phyloP scores from a whole-genome alignment of 73 alveolate genomes.

The Uronychia setigera region DNA sequence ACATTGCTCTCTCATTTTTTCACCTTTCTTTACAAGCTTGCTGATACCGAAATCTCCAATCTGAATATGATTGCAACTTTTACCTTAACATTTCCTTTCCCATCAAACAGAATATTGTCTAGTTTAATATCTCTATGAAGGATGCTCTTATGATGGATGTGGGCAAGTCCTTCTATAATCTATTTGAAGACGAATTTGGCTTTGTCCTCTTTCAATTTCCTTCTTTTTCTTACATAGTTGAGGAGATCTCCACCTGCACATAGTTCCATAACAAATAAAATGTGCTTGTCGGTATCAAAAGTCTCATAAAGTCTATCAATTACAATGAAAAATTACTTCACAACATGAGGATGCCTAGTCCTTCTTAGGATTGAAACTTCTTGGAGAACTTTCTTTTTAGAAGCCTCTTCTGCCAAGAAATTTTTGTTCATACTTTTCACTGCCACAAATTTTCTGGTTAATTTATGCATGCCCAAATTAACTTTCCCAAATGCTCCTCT shows the following conservation, averaged over 20 bases:
- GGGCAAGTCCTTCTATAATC: conserved; percentile 52
- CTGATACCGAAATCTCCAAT: conserved; percentile 94
- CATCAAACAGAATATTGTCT: conserved; percentile 79
- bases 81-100: conserved; percentile 61
- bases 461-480: conserved; percentile 77
- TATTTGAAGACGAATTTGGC: conserved; percentile 51
- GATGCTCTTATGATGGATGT: conserved; percentile 29
- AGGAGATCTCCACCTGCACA: conserved; percentile 88
- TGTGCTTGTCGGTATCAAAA: conserved; percentile 86
- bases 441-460: conserved; percentile 84
- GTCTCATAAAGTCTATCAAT: conserved; percentile 44
- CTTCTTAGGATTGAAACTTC: conserved; percentile 60
- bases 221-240: conserved; percentile 64
- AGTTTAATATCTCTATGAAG: conserved; percentile 63
- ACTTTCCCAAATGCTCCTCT: conserved; percentile 95
- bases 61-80: conserved; percentile 53
- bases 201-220: conserved; percentile 56
- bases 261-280: conserved; percentile 94
- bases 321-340: background rate
- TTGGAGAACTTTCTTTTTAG: conserved; percentile 56
- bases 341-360: conserved; percentile 50
- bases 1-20: conserved; percentile 70
- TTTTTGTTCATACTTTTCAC: conserved; percentile 84
- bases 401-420: conserved; percentile 51
- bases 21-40: conserved; percentile 54